Conservation (phyloP, 805 yeast genomes). For the Candida coleopterorum region DNA sequence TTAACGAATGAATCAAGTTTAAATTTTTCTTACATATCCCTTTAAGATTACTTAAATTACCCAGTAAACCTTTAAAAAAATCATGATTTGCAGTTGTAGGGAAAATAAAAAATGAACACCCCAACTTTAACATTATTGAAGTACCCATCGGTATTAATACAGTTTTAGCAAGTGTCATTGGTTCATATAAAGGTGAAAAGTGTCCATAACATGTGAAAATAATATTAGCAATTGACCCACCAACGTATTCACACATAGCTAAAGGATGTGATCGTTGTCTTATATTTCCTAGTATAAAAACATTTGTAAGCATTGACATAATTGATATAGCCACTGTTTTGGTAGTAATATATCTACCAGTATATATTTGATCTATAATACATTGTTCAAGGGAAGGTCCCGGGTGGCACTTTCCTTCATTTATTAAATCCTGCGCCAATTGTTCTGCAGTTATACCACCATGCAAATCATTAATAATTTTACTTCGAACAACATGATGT, state of each 20-base stretch:
- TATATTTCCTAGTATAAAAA: conserved; percentile 19
- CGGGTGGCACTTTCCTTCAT: conserved; percentile 20
- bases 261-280: conserved; percentile 15
- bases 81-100: conserved; percentile 24
- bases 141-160: conserved; percentile 24
- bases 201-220: conserved; percentile 22
- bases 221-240: conserved; percentile 18
- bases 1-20: conserved; percentile 19
- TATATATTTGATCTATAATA: conserved; percentile 15
- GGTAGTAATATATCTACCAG: conserved; percentile 24
- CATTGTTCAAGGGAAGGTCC: conserved; percentile 15
- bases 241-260: conserved; percentile 16
- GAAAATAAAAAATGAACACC: conserved; percentile 17
- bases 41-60: conserved; percentile 12
- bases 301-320: conserved; percentile 19
- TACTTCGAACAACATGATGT: conserved; percentile 17
- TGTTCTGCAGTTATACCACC: conserved; percentile 20
- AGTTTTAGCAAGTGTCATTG: conserved; percentile 14
- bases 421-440: conserved; percentile 14
- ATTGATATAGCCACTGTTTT: conserved; percentile 19
- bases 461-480: conserved; percentile 20
- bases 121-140: conserved; percentile 17
- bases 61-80: conserved; percentile 16
- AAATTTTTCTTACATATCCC: conserved; percentile 16
- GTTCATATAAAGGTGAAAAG: conserved; percentile 23